Base-by-base conservation (phyloP, 306 rosid genomes). In the Canavalia gladiata region DNA sequence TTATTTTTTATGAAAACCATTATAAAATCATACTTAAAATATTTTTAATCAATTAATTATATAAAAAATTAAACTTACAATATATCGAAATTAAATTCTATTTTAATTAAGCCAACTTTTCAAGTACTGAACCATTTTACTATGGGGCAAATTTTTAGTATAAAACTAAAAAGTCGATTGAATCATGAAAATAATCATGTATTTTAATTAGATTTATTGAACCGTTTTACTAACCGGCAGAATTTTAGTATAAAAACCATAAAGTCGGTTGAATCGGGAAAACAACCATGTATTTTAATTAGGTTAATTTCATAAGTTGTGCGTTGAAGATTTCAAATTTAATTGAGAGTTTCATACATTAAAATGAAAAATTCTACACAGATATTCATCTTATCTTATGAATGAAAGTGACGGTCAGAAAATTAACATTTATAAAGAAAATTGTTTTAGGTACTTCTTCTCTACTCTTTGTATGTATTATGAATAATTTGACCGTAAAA, bases 401-500 rank as follows among this genome's bases (percentile, higher is more conserved):
- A 49, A 31, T 47, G 65, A 72, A 52, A n/a, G 35, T 55, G 51
- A 72, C 25, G 39, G 18, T 5, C 8, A 72, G 1, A 52, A 72
- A 52, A 42, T 49, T 60, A 37, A 37, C 10, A n/a, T 25, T 5
- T 10, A 62, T 2, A 45, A 45, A 7, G 1, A 45, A 28, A 25
- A 29, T 47, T 47, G 52, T 47, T 47, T 47, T 43, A 43, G 1
- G 12, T 2, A n/a, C 5, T 3, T 31, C 7, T 64, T 8, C 8
- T 30, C 25, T 4, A 18, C 5, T 51, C 3, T 51, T 12, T 54
- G 11, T 54, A 35, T 11, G 42, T 10, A 29, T 47, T 5, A 70
- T 30, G 45, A 71, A 71, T 33, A 75, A 7, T 18, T 77, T 67
- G 75, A 78, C 67, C 74, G 18, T 41, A 54, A 67, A 30, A 57